Base-by-base conservation (phyloP, 2,329 filamentous ascomycete genomes). In the Cyphellophora attinorum region DNA sequence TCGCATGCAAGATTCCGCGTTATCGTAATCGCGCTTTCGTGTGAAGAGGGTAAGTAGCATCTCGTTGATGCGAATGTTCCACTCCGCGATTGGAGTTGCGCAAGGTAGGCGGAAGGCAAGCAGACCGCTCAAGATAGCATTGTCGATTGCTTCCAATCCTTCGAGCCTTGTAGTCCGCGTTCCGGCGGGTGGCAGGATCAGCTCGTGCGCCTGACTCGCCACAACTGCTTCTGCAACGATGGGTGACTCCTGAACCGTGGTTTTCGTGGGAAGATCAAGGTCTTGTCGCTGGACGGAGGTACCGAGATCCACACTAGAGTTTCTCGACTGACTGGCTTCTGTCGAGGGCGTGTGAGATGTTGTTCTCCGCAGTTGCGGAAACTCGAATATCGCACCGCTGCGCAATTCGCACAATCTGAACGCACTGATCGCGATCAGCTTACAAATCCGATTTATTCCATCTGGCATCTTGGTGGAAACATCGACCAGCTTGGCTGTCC, bases 381-480 rank as follows among this genome's bases (percentile, higher is more conserved):
- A 31, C 6, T 16, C 12, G 29, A 19, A 13, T 12, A 31, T 31
- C 15, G 29, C 29, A 19, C 40, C 42, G 29, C 42, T 41, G 31
- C 42, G 40, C 12, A 45, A 35, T 32, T 45, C 42, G 25, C 42
- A 45, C 13, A 45, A 39, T 31, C 42, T 25, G 31, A 34, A 45
- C 4, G 42, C 37, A 29, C 42, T 45, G 27, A 45, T 27, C 3
- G 42, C 42, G 17, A 45, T 41, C 23, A 45, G 31, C 31, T 45
- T 45, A 34, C 40, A 45, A 14, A 45, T 27, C 5, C 40, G 40
- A 25, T 45, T 45, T 33, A 45, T 45, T 25, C 42, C 42, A 14
- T 43, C 35, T 23, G 35, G 36, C 27, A 19, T 39, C 23, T 35
- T 41, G 11, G 37, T 23, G 3, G 42, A 45, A 5, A 45, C 42